Conservation (phyloP, 176 grass and related monocot species). For the Phoenix dactylifera region DNA sequence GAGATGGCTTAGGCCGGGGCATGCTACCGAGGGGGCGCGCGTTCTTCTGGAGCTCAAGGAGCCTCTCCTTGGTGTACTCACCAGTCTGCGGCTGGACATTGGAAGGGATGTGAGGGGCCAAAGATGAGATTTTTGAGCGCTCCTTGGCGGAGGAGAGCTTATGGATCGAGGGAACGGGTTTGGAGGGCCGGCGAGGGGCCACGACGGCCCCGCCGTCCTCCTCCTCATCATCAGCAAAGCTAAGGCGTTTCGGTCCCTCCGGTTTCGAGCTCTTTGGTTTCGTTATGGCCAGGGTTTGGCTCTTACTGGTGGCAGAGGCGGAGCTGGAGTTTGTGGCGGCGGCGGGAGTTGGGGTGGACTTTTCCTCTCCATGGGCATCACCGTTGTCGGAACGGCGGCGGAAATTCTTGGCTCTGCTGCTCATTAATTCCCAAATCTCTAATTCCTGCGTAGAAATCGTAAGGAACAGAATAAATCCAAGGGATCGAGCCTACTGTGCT, state of each 20-base stretch:
- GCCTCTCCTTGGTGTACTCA: slow-evolving; percentile 84
- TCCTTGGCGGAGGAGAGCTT: slow-evolving; percentile 56
- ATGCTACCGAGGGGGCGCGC: slow-evolving; percentile 58
- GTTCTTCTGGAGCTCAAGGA: slow-evolving; percentile 95
- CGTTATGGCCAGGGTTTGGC: slow-evolving; percentile 29
- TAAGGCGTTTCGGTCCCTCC: slow-evolving; percentile 56
- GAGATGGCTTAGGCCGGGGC: slow-evolving; percentile 24
- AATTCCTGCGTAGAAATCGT: too few species aligned
- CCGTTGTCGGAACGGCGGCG: slow-evolving; percentile 48
- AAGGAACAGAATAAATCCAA: too few species aligned
- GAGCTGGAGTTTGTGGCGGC: neutral
- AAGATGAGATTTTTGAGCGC: slow-evolving; percentile 26
- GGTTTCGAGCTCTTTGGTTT: slow-evolving; percentile 47
- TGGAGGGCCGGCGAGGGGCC: slow-evolving; percentile 18
- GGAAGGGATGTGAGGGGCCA: slow-evolving; percentile 41
- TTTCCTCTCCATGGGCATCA: slow-evolving; percentile 29
- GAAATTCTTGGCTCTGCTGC: slow-evolving; percentile 53
- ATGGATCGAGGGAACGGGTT: slow-evolving; percentile 29
- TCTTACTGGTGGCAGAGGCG: slow-evolving; percentile 1
- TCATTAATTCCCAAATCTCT: slow-evolving; percentile 23
- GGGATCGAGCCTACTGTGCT: too few species aligned
- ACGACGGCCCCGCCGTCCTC: slow-evolving; percentile 42
- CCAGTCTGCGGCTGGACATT: slow-evolving; percentile 80
- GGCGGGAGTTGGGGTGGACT: slow-evolving; percentile 8
- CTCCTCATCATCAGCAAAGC: slow-evolving; percentile 88